These are phyloP conservation scores for Rhodotorula sp. DNA, from an alignment of 1,284 basidiomycete species.

Conservation along the genomic window DNA sequence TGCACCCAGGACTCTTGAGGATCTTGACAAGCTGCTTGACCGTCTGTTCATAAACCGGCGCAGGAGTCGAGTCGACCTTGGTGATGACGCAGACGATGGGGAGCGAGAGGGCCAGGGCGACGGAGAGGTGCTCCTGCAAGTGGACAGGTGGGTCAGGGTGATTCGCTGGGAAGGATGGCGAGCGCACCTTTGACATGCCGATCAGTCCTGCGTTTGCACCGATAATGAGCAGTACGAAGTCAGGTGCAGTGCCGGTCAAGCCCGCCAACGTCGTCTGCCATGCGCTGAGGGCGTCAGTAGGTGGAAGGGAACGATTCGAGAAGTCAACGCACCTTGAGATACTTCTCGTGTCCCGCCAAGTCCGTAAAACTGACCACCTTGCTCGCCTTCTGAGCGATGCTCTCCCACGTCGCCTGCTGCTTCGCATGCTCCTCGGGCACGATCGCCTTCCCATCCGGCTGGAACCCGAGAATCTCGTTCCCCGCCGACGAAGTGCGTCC, in stretches of 20 bases:
- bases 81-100: constrained; percentile 93
- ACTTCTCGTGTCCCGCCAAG: constrained; percentile 42
- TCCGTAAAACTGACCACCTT: constrained; percentile 66
- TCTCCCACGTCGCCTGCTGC: constrained; percentile 88
- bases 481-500: constrained; percentile 69
- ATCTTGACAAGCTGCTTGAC: constrained; percentile 67
- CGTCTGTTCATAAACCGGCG: constrained; percentile 84
- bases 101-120: constrained; percentile 87
- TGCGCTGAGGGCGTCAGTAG: not conserved
- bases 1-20: constrained; percentile 64
- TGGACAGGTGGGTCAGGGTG: not conserved
- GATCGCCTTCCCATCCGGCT: constrained; percentile 59
- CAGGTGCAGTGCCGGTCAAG: constrained; percentile 87
- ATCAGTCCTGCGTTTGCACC: constrained; percentile 92
- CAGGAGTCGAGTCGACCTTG: constrained; percentile 97
- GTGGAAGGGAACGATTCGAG: not conserved
- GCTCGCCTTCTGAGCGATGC: constrained; percentile 84
- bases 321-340: not conserved
- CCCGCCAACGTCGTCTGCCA: constrained; percentile 87
- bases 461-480: constrained; percentile 77
- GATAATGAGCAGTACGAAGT: constrained; percentile 93
- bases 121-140: constrained; percentile 78
- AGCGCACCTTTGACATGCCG: constrained; percentile 83
- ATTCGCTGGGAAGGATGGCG: not conserved
- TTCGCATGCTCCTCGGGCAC: constrained; percentile 48